These are phyloP conservation scores for Penicillium bovifimosum DNA, from an alignment of 495 filamentous ascomycete species.

Conservation along the genomic window DNA sequence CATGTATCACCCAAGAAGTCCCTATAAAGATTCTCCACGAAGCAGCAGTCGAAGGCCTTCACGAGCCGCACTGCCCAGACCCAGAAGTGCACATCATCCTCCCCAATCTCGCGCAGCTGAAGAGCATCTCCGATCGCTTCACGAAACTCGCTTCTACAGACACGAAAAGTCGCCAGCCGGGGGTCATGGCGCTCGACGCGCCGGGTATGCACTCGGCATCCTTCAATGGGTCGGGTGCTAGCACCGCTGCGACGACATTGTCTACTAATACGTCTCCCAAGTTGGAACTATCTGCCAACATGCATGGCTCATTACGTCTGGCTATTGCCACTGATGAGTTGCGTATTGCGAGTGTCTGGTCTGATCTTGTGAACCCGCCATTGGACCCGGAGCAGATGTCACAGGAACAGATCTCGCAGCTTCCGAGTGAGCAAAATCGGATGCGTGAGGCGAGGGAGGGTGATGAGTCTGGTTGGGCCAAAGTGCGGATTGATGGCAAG, in stretches of 20 bases:
- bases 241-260: slow-evolving; percentile 13
- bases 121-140: slow-evolving; percentile 88
- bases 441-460: slow-evolving; percentile 51
- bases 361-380: slow-evolving; percentile 73
- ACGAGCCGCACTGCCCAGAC: slow-evolving; percentile 84
- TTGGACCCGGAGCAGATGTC: slow-evolving; percentile 69
- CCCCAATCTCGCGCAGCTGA: slow-evolving; percentile 75
- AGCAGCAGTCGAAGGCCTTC: slow-evolving; percentile 72
- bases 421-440: slow-evolving; percentile 64
- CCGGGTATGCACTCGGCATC: slow-evolving; percentile 2
- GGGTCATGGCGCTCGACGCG: slow-evolving; percentile 11
- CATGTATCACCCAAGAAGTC: slow-evolving; percentile 89
- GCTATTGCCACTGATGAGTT: slow-evolving; percentile 72
- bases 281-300: slow-evolving; percentile 79
- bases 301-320: slow-evolving; percentile 79
- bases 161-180: slow-evolving; percentile 20
- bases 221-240: neutral
- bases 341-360: slow-evolving; percentile 77
- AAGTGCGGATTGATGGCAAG: slow-evolving; percentile 80
- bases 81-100: slow-evolving; percentile 92
- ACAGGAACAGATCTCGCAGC: slow-evolving; percentile 56
- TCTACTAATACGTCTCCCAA: slow-evolving; percentile 46
- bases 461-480: slow-evolving; percentile 70
- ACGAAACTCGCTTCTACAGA: slow-evolving; percentile 61
- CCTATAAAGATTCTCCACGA: slow-evolving; percentile 85